A percentile compares a stretch with the other conserved stretches of the same genome.
phyloP scores from a whole-genome alignment of 352 stramenopile species.

The Pythium aristosporum region DNA sequence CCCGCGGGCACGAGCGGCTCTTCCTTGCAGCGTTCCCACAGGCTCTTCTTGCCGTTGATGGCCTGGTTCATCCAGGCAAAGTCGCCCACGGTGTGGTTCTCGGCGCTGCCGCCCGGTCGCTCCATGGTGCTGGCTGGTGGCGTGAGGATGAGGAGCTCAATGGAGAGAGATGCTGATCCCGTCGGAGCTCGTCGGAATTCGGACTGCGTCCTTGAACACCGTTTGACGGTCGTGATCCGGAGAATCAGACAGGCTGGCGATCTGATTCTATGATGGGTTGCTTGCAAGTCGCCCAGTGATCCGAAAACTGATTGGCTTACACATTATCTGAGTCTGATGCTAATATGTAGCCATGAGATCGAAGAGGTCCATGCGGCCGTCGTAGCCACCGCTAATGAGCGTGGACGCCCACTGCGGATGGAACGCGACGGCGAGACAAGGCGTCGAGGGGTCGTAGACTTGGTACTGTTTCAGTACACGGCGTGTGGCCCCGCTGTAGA shows the following conservation, averaged over 20 bases:
- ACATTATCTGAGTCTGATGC: slow-evolving; percentile 11
- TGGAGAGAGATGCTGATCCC: background rate
- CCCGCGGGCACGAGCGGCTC: slow-evolving; percentile 78
- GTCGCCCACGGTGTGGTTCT: slow-evolving; percentile 40
- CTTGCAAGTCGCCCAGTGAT: slow-evolving; percentile 6
- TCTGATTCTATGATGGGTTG: slow-evolving; percentile 20
- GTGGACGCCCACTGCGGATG: slow-evolving; percentile 17
- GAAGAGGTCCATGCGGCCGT: slow-evolving; percentile 13
- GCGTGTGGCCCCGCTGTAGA: slow-evolving; percentile 35
- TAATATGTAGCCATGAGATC: background rate
- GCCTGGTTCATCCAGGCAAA: slow-evolving; percentile 69
- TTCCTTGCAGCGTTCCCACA: slow-evolving; percentile 64
- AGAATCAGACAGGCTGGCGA: background rate
- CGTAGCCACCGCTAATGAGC: slow-evolving; percentile 5
- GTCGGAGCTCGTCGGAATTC: slow-evolving; percentile 23
- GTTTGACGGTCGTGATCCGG: slow-evolving; percentile 1
- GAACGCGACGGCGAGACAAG: slow-evolving; percentile 12
- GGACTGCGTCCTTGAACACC: slow-evolving; percentile 18
- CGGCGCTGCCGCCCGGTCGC: slow-evolving; percentile 20
- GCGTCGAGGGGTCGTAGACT: slow-evolving; percentile 4
- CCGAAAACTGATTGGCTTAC: slow-evolving; percentile 10
- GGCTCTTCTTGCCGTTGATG: slow-evolving; percentile 55
- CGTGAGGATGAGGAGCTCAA: background rate
- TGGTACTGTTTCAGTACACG: slow-evolving; percentile 21
- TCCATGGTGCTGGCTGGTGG: slow-evolving; percentile 6